Base-by-base conservation (phyloP, 78 protist genomes). In the Pelomyxa schiedti region DNA sequence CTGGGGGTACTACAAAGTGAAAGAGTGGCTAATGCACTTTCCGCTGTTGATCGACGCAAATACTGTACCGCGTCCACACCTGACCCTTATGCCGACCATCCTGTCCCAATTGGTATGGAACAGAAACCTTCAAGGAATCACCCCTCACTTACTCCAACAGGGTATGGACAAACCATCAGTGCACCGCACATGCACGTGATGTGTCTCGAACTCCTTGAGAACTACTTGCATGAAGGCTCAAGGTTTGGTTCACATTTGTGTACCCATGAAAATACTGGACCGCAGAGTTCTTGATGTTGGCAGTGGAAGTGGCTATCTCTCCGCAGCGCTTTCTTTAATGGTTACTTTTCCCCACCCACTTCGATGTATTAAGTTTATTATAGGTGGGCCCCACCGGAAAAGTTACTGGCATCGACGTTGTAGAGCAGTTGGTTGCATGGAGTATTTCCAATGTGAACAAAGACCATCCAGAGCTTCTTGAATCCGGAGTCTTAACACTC, bases 151-250 rank as follows among this genome's bases (percentile, higher is more conserved):
- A n/a, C n/a, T n/a, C n/a, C n/a, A n/a, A n/a, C 63, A 52, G 63
- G 63, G 24, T 9, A 30, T n/a, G 70, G 70, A 9, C 70, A 66
- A 36, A 66, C 70, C 29, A 66, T 66, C 29, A 66, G 70, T 36
- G 79, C 79, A 3, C 84, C 84, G 7, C 84, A 80, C 75, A 80
- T 80, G 84, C 84, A 80, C 72, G 84, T 80, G 2, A 36, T 52
- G 77, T 24, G 47, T 47, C 22, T 76, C 4, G 83, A 76, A 5
- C 26, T 47, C 3, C 80, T 74, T 24, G 3, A 2, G 9, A 5
- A 8, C 16, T 6, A 79, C 26, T 28, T 77, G 8, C 63, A 52
- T 52, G 24, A 24, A 24, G 24, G 36, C 63, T 52, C 63, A 52
- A 52, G 24, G 63, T 24, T 24, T n/a, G 24, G 63, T 52, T 52